phyloP scores from a whole-genome alignment of 202 grass and related monocot species.

The Eragrostis tef region DNA sequence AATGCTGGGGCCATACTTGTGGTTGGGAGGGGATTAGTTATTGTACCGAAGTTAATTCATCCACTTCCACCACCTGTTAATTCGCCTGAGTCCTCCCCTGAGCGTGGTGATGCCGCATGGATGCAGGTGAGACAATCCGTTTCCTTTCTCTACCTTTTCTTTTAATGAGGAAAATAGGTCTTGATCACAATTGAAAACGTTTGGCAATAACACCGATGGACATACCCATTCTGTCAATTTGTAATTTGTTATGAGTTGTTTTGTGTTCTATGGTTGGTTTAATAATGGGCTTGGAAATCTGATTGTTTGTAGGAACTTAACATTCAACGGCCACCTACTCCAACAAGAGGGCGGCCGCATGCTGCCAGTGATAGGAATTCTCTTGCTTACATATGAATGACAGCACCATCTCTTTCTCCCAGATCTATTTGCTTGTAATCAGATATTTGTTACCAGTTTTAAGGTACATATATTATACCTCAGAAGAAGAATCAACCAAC shows the following conservation, averaged over 20 bases:
- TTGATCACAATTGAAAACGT: neutral
- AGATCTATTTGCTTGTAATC: constrained; percentile 49
- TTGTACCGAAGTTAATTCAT: constrained; percentile 97
- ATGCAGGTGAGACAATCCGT: constrained; percentile 76
- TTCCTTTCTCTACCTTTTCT: constrained; percentile 22
- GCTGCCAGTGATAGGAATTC: constrained; percentile 87
- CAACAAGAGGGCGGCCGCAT: constrained; percentile 93
- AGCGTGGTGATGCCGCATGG: constrained; percentile 90
- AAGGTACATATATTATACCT: constrained; percentile 63
- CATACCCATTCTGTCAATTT: neutral
- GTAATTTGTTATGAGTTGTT: neutral
- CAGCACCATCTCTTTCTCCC: constrained; percentile 17
- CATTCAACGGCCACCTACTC: constrained; percentile 94
- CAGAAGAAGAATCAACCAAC: constrained; percentile 42
- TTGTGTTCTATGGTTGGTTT: constrained; percentile 12
- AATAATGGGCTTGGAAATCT: neutral
- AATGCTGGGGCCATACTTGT: constrained; percentile 98
- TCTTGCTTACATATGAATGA: constrained; percentile 92
- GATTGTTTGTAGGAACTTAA: constrained; percentile 80
- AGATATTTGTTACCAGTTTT: constrained; percentile 44
- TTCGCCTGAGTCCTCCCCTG: constrained; percentile 90
- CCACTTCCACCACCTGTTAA: constrained; percentile 90
- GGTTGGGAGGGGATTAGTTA: constrained; percentile 83
- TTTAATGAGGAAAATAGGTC: neutral
- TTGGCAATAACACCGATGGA: neutral